Evolutionary conservation across 2,329 filamentous ascomycete species (phyloP).

Genomic region (Hypoxylon sp.): DNA sequence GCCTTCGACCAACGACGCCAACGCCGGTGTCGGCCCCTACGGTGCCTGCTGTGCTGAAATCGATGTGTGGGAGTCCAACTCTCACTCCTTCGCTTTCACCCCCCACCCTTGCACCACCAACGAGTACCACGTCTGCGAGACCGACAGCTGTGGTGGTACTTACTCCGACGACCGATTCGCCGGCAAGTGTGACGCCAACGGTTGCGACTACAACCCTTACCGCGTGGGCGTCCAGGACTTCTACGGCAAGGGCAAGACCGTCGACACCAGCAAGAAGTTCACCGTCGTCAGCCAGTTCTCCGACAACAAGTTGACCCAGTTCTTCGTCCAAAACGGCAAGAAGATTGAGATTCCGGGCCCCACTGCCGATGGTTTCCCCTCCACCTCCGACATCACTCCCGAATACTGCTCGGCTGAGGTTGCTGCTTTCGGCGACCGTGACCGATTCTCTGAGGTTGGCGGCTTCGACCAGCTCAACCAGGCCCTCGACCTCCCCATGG

Average conservation of each 20-base stretch:
- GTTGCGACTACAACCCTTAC: conserved; percentile 78
- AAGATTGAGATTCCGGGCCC: conserved; percentile 60
- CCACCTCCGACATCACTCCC: conserved; percentile 61
- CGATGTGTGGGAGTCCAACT: conserved; percentile 74
- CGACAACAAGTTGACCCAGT: conserved; percentile 64
- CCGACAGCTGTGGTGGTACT: conserved; percentile 63
- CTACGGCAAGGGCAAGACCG: conserved; percentile 70
- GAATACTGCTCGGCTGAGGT: conserved; percentile 70
- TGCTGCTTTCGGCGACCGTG: conserved; percentile 65
- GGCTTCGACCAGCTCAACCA: conserved; percentile 67
- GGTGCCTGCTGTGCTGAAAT: conserved; percentile 73
- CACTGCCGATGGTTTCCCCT: conserved; percentile 50
- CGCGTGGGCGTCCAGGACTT: conserved; percentile 73
- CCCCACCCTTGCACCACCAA: conserved; percentile 71
- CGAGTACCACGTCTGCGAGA: conserved; percentile 64
- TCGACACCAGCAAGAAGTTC: conserved; percentile 71
- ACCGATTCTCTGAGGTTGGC: conserved; percentile 67
- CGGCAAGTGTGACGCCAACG: conserved; percentile 74
- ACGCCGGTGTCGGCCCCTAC: conserved; percentile 64
- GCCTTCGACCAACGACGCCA: conserved; percentile 64
- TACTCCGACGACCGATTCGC: conserved; percentile 67
- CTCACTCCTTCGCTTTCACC: conserved; percentile 71
- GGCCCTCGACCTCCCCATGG: conserved; percentile 70
- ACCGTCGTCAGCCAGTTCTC: conserved; percentile 74
- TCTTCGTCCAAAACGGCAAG: conserved; percentile 73